phyloP scores from a whole-genome alignment of 192 early-diverging fungal genomes.

The Umbelopsis ramanniana region DNA sequence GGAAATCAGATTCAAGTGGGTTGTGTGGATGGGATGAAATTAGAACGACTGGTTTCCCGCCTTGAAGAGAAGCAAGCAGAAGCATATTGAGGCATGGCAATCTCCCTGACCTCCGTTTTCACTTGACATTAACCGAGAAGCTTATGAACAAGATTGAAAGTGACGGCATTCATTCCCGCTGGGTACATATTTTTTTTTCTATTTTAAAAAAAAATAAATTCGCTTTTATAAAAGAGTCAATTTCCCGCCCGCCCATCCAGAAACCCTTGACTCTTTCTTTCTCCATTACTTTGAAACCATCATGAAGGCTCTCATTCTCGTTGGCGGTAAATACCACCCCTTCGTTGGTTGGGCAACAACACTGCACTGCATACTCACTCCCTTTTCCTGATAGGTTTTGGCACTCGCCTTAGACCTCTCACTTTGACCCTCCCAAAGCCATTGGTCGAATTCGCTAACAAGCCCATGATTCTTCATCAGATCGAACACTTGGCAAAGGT shows the following conservation, averaged over 20 bases:
- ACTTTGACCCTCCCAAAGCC: constrained; percentile 98
- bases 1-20: background rate
- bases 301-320: constrained; percentile 86
- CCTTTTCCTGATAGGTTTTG: constrained; percentile 71
- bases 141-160: too few species aligned
- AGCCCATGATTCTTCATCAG: constrained; percentile 99
- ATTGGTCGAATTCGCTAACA: constrained; percentile 99
- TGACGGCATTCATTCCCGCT: background rate
- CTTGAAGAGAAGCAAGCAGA: background rate
- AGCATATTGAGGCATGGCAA: too few species aligned
- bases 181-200: background rate
- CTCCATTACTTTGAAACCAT: constrained; percentile 20
- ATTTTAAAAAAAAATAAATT: background rate
- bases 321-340: constrained; percentile 56
- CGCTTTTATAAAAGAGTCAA: background rate
- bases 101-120: too few species aligned
- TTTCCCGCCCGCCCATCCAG: background rate
- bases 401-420: constrained; percentile 96
- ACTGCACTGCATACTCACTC: background rate
- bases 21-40: background rate
- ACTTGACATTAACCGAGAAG: too few species aligned
- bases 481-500: constrained; percentile 97
- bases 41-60: constrained; percentile 5
- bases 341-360: constrained; percentile 10
- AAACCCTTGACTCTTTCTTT: constrained; percentile 3